Evolutionary conservation across 805 yeast genomes (phyloP).

Genomic region (Lachancea quebecensis): DNA sequence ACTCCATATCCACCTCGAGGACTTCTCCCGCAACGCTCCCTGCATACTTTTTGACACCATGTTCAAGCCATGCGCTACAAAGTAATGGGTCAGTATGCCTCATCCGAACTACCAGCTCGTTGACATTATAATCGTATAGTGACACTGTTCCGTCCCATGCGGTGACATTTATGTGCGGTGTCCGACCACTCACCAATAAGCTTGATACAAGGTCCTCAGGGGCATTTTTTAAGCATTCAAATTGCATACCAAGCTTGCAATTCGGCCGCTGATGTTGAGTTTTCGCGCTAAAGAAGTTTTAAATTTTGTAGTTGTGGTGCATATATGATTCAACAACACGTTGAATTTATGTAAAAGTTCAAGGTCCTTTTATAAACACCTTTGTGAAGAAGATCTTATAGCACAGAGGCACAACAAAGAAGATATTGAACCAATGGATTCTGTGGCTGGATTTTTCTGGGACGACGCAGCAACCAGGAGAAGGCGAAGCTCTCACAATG

Average conservation of each 20-base stretch:
- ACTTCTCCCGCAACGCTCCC: slow-evolving; percentile 54
- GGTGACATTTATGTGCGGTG: slow-evolving; percentile 39
- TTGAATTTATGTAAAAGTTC: no score
- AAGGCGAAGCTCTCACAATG: not conserved
- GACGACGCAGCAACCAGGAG: slow-evolving; percentile 15
- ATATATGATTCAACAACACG: no score
- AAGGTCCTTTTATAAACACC: no score
- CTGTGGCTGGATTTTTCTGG: slow-evolving; percentile 26
- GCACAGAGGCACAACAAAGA: slow-evolving; percentile 10
- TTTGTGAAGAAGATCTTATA: not conserved
- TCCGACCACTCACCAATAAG: slow-evolving; percentile 18
- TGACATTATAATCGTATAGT: slow-evolving; percentile 35
- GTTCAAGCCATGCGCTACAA: slow-evolving; percentile 13
- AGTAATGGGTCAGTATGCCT: slow-evolving; percentile 14
- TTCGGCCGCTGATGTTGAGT: no score
- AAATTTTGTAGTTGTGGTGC: no score
- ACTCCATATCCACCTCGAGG: slow-evolving; percentile 45
- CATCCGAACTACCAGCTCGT: slow-evolving; percentile 7
- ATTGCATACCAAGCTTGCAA: not conserved
- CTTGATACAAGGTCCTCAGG: slow-evolving; percentile 27
- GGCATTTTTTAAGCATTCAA: slow-evolving; percentile 5
- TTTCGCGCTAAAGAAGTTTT: no score
- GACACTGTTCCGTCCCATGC: slow-evolving; percentile 52
- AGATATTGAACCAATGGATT: slow-evolving; percentile 19
- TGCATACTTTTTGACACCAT: slow-evolving; percentile 32